Base-by-base conservation (phyloP, 2,329 filamentous ascomycete genomes). In the Xylariaceae sp. region DNA sequence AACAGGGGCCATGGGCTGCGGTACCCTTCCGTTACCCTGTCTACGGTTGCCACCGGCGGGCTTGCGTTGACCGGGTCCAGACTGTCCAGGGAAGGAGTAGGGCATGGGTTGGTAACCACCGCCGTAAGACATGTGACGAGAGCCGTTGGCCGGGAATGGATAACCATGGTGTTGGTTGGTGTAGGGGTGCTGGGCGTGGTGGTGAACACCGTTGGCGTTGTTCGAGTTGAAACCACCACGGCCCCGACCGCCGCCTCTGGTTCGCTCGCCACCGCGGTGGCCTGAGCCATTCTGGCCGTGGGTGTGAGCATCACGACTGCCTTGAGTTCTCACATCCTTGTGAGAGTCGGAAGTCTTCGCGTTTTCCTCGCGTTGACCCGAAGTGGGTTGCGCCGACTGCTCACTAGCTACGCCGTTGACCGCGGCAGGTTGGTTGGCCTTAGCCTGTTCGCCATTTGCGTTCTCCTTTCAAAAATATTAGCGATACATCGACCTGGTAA, bases 231-330 rank as follows among this genome's bases (percentile, higher is more conserved):
- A 74, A 17, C 69, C 70, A 59, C 73, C 78, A 55, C 80, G 74
- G 48, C 75, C 75, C 49, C 77, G 76, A 59, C 78, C 74, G 17
- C 75, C 75, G 56, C 80, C 80, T 60, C 80, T 76, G 48, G 71
- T 65, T 59, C 74, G 75, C 62, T 74, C 73, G 37, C 63, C 76
- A 70, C 64, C 73, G 74, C 79, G 56, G 51, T 66, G 61, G 53
- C 53, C 62, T 10, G 49, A 54, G 34, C 58, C 57, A 56, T 63
- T 68, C 42, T 68, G 68, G n/a, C 61, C 59, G 15, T 68, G 65
- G 48, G 60, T 61, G 35, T 60, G 57, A 18, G 58, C 18, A 39
- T 71, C 69, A 45, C 63, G 68, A 34, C 56, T 57, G 23, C 49
- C 59, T 37, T 66, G 64, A 18, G 51, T 15, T 18, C 62, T 60